phyloP scores from a whole-genome alignment of 139 green algal genomes.

The Tetraselmis chui region DNA sequence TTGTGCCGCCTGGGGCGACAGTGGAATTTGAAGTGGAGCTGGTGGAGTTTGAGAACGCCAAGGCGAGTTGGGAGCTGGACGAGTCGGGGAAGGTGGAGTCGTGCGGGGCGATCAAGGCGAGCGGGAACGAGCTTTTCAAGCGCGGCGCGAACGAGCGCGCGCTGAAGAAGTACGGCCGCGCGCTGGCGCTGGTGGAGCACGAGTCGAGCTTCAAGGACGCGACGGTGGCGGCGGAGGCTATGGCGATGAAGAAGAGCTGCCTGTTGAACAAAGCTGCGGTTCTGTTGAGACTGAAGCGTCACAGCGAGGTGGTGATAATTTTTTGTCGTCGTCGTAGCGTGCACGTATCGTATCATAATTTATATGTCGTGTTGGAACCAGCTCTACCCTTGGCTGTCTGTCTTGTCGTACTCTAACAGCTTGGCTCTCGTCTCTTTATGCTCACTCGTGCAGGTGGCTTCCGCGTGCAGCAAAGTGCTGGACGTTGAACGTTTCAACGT shows the following conservation, averaged over 20 bases:
- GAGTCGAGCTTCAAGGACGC: conserved; percentile 32
- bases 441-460: no score
- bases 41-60: conserved; percentile 61
- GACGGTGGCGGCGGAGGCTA: conserved; percentile 35
- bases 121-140: conserved; percentile 88
- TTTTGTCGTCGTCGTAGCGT: no score
- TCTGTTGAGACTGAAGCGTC: conserved; percentile 57
- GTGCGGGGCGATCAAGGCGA: conserved; percentile 70
- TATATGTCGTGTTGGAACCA: no score
- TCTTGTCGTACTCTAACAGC: no score
- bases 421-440: no score
- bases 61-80: conserved; percentile 87
- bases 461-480: conserved; percentile 50
- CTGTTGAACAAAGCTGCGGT: conserved; percentile 82
- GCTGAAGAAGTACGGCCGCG: conserved; percentile 56
- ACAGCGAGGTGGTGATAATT: background rate
- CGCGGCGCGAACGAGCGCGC: conserved; percentile 58
- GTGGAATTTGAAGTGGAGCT: conserved; percentile 63
- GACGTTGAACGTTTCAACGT: conserved; percentile 76
- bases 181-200: conserved; percentile 47
- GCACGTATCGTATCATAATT: no score
- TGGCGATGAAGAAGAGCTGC: conserved; percentile 61
- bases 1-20: conserved; percentile 34
- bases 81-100: conserved; percentile 74
- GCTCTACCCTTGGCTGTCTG: no score